Conservation (phyloP, 2,329 filamentous ascomycete species). For the Aspergillus quadricinctus region DNA sequence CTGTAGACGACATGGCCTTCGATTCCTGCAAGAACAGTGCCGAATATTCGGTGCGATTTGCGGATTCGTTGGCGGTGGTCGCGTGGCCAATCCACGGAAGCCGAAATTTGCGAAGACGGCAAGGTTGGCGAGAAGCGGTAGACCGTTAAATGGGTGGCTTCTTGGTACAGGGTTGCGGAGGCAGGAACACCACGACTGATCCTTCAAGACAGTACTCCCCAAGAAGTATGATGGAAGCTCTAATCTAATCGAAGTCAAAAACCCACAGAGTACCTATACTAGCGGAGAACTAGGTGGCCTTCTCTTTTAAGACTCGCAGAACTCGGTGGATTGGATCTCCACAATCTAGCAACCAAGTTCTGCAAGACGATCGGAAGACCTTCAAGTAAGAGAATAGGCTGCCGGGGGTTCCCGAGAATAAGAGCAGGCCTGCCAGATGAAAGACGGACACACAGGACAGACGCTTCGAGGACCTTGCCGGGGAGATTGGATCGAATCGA, state of each 20-base stretch:
- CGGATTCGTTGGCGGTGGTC: conserved; percentile 42
- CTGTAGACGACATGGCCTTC: conserved; percentile 44
- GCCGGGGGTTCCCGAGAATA: not conserved
- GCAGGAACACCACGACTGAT: not conserved
- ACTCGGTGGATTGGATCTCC: conserved; percentile 24
- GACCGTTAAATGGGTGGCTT: not conserved
- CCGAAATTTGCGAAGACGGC: conserved; percentile 24
- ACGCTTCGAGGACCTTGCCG: conserved; percentile 23
- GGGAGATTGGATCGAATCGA: conserved; percentile 23
- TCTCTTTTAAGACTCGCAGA: conserved; percentile 21
- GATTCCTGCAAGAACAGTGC: conserved; percentile 6
- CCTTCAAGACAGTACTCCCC: not conserved
- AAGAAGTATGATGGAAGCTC: not conserved
- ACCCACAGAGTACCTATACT: conserved; percentile 9
- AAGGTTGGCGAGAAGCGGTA: conserved; percentile 13
- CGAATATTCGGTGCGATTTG: conserved; percentile 27
- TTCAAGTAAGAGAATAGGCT: not conserved
- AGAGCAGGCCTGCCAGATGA: conserved; percentile 7
- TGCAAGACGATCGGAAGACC: conserved; percentile 13
- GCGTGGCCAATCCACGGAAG: conserved; percentile 42
- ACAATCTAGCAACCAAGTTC: conserved; percentile 22
- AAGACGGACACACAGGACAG: conserved; percentile 6
- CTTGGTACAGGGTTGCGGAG: conserved; percentile 2
- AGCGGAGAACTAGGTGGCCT: conserved; percentile 23
- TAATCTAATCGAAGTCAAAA: conserved; percentile 6